Percentiles rank a stretch among this genome's conserved stretches.
Evolutionary conservation across 306 rosid genomes (phyloP).

Genomic region (Vigna mungo): DNA sequence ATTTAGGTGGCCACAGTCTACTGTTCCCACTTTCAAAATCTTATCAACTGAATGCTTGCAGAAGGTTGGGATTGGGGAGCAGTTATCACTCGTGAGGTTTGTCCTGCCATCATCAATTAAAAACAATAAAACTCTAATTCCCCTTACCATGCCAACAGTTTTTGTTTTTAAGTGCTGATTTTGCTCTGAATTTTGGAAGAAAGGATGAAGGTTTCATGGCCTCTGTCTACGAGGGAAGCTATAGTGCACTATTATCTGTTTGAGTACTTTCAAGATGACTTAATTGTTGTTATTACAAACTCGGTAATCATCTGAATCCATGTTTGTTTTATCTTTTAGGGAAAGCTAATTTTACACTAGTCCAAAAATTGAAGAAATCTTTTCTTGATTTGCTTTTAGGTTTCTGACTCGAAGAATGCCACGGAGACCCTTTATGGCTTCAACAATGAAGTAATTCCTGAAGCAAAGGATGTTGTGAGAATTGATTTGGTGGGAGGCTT

Average conservation of each 20-base stretch:
- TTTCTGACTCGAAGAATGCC: slow-evolving; percentile 58
- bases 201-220: slow-evolving; percentile 93
- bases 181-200: slow-evolving; percentile 68
- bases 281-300: slow-evolving; percentile 73
- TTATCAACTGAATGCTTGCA: slow-evolving; percentile 64
- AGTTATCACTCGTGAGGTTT: slow-evolving; percentile 82
- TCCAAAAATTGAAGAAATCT: slow-evolving; percentile 25
- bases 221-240: slow-evolving; percentile 80
- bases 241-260: slow-evolving; percentile 72
- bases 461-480: slow-evolving; percentile 69
- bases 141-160: not conserved
- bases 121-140: not conserved
- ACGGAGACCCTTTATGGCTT: slow-evolving; percentile 48
- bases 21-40: slow-evolving; percentile 75
- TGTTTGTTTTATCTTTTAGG: not conserved
- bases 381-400: slow-evolving; percentile 50
- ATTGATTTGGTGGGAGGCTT: slow-evolving; percentile 82
- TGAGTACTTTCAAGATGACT: slow-evolving; percentile 81
- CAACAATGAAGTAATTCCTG: slow-evolving; percentile 59
- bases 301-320: slow-evolving; percentile 53
- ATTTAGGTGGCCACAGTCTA: slow-evolving; percentile 86
- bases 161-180: slow-evolving; percentile 47
- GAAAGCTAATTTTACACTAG: slow-evolving; percentile 16
- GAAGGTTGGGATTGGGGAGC: slow-evolving; percentile 65
- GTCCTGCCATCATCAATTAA: slow-evolving; percentile 41